Conservation (phyloP, 129 eudicot species). For the Gnaphalium uliginosum region DNA sequence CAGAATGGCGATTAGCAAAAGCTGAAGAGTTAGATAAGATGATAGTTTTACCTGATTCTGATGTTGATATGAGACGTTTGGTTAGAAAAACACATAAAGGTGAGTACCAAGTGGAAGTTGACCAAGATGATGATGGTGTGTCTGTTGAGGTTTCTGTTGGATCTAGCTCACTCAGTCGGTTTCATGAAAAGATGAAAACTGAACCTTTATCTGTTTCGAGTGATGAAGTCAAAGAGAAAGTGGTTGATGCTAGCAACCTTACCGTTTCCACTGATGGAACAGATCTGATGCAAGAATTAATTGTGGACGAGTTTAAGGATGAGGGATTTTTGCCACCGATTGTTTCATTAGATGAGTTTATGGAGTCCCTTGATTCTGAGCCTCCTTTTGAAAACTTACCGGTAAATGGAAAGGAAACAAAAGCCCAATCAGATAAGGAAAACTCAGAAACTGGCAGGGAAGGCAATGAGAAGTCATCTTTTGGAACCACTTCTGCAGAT, state of each 20-base stretch:
- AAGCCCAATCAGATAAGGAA: conserved; percentile 23
- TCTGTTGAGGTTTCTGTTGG: conserved; percentile 65
- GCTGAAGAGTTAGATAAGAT: conserved; percentile 31
- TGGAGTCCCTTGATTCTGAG: conserved; percentile 76
- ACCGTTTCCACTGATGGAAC: conserved; percentile 66
- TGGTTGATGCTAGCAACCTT: conserved; percentile 31
- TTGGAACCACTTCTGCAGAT: conserved; percentile 27
- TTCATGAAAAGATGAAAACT: conserved; percentile 31
- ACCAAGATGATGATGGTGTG: conserved; percentile 51
- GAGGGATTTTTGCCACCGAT: conserved; percentile 76
- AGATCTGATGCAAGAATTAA: conserved; percentile 83
- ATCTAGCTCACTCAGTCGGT: conserved; percentile 27
- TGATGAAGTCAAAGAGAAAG: conserved; percentile 19
- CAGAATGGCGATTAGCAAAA: conserved; percentile 37
- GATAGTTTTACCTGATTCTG: conserved; percentile 58
- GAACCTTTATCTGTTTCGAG: conserved; percentile 29
- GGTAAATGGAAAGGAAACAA: conserved; percentile 38
- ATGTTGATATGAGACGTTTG: conserved; percentile 65
- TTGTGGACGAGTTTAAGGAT: conserved; percentile 81
- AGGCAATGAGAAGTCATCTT: conserved; percentile 12
- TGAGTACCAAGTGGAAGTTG: conserved; percentile 79
- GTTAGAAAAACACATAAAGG: conserved; percentile 95
- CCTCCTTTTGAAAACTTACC: conserved; percentile 75
- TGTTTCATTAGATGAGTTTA: conserved; percentile 79
- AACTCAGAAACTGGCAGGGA: conserved; percentile 24